phyloP scores from a whole-genome alignment of 2,329 filamentous ascomycete genomes.

The Penicillium rolfsii region DNA sequence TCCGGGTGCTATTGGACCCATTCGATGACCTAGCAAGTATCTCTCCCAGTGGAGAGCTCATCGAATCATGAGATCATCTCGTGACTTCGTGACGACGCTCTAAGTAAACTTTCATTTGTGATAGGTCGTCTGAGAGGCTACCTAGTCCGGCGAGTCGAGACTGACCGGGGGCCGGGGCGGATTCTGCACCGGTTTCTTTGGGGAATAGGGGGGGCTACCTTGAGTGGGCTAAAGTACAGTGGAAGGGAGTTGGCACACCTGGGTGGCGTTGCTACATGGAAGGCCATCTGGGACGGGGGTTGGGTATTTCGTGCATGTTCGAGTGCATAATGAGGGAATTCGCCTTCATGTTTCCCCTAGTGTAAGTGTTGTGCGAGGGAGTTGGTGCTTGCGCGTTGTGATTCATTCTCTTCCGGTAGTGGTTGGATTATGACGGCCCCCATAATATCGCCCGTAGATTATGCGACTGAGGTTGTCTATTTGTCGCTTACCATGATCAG shows the following conservation, averaged over 20 bases:
- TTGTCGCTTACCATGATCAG: neutral
- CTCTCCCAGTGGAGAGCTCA: neutral
- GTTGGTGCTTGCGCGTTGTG: neutral
- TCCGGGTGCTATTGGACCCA: constrained; percentile 9
- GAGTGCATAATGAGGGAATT: neutral
- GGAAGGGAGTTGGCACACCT: neutral
- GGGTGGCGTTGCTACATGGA: neutral
- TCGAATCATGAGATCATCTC: constrained; percentile 22
- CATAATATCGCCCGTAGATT: neutral
- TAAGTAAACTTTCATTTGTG: constrained; percentile 15
- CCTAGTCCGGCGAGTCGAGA: constrained; percentile 4
- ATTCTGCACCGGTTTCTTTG: constrained; percentile 11
- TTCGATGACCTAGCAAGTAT: neutral
- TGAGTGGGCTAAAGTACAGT: neutral
- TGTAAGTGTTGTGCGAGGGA: neutral
- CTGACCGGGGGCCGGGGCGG: constrained; percentile 4
- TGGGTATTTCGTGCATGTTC: neutral
- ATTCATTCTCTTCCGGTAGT: too few relatives aligned
- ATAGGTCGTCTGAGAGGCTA: constrained; percentile 18
- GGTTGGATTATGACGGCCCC: neutral
- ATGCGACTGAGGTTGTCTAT: neutral
- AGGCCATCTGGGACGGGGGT: neutral
- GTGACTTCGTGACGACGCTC: constrained; percentile 17
- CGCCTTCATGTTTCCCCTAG: neutral
- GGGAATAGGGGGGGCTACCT: constrained; percentile 3